Conservation (phyloP, 116 monocot genomes). For the Dioscorea cayenensis region DNA sequence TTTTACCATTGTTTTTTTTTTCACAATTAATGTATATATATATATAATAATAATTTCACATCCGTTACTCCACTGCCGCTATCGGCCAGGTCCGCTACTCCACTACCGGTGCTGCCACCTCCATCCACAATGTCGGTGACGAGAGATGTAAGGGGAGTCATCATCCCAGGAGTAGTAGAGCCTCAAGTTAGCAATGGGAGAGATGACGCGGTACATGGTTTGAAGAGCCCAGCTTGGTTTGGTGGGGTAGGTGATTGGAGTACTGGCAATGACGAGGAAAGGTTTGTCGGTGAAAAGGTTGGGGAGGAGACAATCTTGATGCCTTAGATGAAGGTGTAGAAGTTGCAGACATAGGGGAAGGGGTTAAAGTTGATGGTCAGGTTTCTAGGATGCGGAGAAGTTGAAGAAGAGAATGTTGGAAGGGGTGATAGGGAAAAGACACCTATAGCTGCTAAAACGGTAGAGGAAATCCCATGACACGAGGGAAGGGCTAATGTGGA, state of each 20-base stretch:
- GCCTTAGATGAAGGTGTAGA: slow-evolving; percentile 78
- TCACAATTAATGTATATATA: no score
- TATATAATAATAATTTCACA: no score
- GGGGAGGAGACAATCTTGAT: slow-evolving; percentile 73
- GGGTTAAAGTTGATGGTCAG: no score
- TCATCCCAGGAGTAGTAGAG: slow-evolving; percentile 48
- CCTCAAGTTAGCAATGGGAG: slow-evolving; percentile 24
- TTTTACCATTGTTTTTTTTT: no score
- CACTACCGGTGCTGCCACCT: no score
- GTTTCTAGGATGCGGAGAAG: slow-evolving; percentile 71
- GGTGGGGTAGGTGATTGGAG: not conserved
- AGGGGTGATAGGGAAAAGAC: slow-evolving; percentile 35
- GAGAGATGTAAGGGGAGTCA: slow-evolving; percentile 34
- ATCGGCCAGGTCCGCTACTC: no score
- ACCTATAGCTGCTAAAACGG: slow-evolving; percentile 15
- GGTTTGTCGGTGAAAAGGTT: slow-evolving; percentile 26
- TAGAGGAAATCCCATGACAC: not conserved
- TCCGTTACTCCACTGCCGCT: no score
- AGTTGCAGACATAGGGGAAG: slow-evolving; percentile 10
- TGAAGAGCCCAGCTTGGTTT: slow-evolving; percentile 30
- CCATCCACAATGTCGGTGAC: no score
- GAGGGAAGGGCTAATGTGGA: no score
- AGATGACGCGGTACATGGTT: slow-evolving; percentile 56
- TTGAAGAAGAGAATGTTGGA: slow-evolving; percentile 65
- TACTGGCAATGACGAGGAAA: slow-evolving; percentile 1